A percentile compares a stretch with the other conserved stretches of the same genome.
Evolutionary conservation across 345 rosid genomes (phyloP).

Genomic region (Conringia planisiliqua): DNA sequence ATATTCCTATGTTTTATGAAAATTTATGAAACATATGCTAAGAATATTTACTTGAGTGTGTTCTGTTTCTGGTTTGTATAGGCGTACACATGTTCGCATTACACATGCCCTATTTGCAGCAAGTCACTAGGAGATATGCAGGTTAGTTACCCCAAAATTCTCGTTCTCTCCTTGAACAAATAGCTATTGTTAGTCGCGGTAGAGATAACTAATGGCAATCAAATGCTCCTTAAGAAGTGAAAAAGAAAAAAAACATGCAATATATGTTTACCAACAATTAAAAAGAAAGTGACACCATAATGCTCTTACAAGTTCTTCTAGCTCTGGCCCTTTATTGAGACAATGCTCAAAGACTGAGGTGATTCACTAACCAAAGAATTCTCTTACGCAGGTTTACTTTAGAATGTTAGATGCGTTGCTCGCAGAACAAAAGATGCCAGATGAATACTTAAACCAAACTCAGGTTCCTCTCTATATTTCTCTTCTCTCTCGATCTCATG

Average conservation of each 20-base stretch:
- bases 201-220: neutral
- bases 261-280: neutral
- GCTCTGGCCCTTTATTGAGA: neutral
- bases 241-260: neutral
- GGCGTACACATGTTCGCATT: conserved; percentile 74
- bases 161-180: neutral
- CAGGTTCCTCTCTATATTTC: conserved; percentile 59
- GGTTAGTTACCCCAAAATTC: conserved; percentile 40
- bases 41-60: neutral
- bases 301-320: neutral
- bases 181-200: neutral
- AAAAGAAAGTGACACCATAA: neutral
- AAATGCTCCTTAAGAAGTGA: neutral
- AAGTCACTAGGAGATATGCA: conserved; percentile 82
- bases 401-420: conserved; percentile 72
- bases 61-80: conserved; percentile 39
- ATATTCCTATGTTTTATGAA: neutral
- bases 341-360: neutral
- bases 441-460: conserved; percentile 53
- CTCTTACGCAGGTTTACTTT: conserved; percentile 62
- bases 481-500: neutral
- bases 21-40: neutral
- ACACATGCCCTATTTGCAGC: conserved; percentile 82
- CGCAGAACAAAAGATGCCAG: conserved; percentile 70
- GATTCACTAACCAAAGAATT: neutral